Base-by-base conservation (phyloP, 1,284 basidiomycete genomes). In the Trametes hirsuta region DNA sequence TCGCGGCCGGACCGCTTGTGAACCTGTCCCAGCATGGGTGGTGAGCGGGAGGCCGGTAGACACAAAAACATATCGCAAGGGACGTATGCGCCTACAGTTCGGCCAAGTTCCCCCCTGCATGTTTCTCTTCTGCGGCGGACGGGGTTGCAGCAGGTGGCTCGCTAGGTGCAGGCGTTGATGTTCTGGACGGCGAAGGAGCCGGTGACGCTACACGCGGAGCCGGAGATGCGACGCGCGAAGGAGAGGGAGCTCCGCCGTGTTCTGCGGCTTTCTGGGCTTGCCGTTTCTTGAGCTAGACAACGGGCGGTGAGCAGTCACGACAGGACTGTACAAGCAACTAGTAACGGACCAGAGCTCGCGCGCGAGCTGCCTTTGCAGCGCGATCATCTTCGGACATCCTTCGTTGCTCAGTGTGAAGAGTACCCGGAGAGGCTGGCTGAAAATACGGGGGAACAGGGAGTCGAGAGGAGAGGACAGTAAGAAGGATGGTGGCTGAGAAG, bases 361-460 rank as follows among this genome's bases (percentile, higher is more conserved):
- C 91, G 64, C 91, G 83, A 2, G 91, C 91, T 62, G 90, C 84
- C 74, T 88, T 92, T 10, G 85, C 85, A 58, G 90, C 88, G 61
- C 91, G 84, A 63, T 93, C 91, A 58, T 87, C 87, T 68, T 91
- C 90, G 34, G 84, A 80, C 76, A 80, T 78, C 79, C 83, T 48
- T 21, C 11, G 18, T 30, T 36, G 47, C 4, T 35, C 56, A 45
- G 53, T 55, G 34, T 39, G 45, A 60, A 11, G 11, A 39, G 45
- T 35, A n/a, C 22, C 36, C 39, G 36, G 37, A 40, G 62, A 21
- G 11, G 1, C 18, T 18, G 18, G 18, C 18, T 18, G 18, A 18
- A 18, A 18, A 18, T 18, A 42, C 14, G 39, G 30, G 21, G 18
- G 25, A 52, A 35, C n/a, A n/a, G 47, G 37, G 53, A 51, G 42